Evolutionary conservation across 345 rosid species (phyloP).

Genomic region (Mercurialis annua): DNA sequence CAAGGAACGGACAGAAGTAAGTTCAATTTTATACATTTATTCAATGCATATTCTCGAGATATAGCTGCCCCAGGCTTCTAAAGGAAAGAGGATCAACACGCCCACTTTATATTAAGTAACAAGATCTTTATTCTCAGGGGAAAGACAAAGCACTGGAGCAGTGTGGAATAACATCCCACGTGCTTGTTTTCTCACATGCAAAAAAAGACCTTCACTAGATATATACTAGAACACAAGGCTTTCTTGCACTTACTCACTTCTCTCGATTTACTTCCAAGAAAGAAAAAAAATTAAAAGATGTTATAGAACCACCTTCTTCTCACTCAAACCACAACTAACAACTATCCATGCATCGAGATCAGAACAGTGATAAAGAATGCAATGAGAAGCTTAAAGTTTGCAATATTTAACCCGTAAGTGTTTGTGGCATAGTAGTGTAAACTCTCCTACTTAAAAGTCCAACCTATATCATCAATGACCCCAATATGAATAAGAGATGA

Average conservation of each 20-base stretch:
- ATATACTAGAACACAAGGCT: not conserved
- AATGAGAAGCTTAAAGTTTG: not conserved
- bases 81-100: not conserved
- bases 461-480: constrained; percentile 77
- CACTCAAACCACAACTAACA: no score
- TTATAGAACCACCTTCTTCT: no score
- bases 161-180: not conserved
- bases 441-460: constrained; percentile 98
- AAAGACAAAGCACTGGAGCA: not conserved
- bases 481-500: constrained; percentile 30
- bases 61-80: not conserved
- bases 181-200: no score
- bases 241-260: not conserved
- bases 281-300: no score
- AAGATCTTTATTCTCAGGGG: not conserved
- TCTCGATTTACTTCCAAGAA: not conserved
- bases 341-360: no score
- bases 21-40: not conserved
- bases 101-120: not conserved
- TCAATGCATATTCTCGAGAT: not conserved
- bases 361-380: not conserved
- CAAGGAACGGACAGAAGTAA: not conserved
- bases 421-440: constrained; percentile 62
- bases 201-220: not conserved
- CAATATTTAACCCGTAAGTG: not conserved